Conservation (phyloP, 306 rosid species). For the Acacia crassicarpa region DNA sequence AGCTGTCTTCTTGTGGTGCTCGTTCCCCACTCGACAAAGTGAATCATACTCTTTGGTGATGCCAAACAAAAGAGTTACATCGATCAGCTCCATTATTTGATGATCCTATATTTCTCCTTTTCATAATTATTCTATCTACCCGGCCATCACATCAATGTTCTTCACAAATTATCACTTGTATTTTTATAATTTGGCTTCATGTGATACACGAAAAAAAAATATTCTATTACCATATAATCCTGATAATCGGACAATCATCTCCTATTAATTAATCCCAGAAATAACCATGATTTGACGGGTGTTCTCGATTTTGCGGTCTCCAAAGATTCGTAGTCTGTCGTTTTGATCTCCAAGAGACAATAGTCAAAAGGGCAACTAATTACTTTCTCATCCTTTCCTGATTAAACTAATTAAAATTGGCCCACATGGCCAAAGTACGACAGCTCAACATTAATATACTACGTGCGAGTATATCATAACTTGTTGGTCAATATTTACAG, state of each 20-base stretch:
- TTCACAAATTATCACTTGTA: neutral
- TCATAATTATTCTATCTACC: neutral
- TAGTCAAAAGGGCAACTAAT: neutral
- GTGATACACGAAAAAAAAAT: no score
- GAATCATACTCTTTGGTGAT: neutral
- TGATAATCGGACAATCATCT: neutral
- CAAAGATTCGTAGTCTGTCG: neutral
- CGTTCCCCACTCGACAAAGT: conserved; percentile 6
- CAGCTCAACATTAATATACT: neutral
- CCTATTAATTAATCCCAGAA: neutral
- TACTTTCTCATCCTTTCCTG: neutral
- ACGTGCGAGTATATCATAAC: neutral
- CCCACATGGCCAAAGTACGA: neutral
- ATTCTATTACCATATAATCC: neutral
- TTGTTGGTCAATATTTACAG: no score
- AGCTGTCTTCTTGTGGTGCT: neutral
- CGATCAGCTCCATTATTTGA: neutral
- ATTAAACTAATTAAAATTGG: neutral
- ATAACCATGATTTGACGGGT: neutral
- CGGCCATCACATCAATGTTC: neutral
- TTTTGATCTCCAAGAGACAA: neutral
- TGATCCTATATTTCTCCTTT: neutral
- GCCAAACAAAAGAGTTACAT: neutral
- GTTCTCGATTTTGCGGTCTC: neutral
- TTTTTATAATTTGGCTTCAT: no score